Evolutionary conservation across 495 filamentous ascomycete genomes (phyloP).

Genomic region (Hypoxylon intermedium): DNA sequence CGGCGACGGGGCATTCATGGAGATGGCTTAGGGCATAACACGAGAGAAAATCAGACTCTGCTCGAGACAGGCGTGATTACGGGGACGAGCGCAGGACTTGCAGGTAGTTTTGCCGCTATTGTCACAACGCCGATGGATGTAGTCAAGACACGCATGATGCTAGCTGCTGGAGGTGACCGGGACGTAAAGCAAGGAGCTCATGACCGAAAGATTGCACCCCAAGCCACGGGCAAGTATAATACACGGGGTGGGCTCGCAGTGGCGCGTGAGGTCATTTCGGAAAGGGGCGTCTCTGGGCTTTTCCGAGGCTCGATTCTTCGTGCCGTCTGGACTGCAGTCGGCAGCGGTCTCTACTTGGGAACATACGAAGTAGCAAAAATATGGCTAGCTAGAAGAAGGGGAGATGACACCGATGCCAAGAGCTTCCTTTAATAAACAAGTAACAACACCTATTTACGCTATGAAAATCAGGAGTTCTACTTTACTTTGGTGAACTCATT

Average conservation of each 20-base stretch:
- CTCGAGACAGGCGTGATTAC: slow-evolving; percentile 71
- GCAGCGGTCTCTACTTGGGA: slow-evolving; percentile 83
- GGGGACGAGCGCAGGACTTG: slow-evolving; percentile 70
- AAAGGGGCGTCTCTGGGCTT: slow-evolving; percentile 73
- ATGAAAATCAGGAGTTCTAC: background rate
- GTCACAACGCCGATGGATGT: slow-evolving; percentile 85
- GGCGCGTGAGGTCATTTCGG: slow-evolving; percentile 64
- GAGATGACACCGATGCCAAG: slow-evolving; percentile 28
- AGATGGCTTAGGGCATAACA: slow-evolving; percentile 24
- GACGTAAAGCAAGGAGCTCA: slow-evolving; percentile 31
- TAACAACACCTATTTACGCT: too few species aligned
- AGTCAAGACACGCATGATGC: slow-evolving; percentile 81
- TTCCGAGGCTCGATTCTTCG: slow-evolving; percentile 80
- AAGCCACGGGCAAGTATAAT: slow-evolving; percentile 6
- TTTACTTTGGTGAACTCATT: background rate
- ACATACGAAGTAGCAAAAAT: slow-evolving; percentile 81
- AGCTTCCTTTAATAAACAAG: slow-evolving; percentile 13
- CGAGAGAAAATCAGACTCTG: slow-evolving; percentile 43
- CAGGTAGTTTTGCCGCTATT: slow-evolving; percentile 72
- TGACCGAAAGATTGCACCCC: slow-evolving; percentile 39
- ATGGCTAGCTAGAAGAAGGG: slow-evolving; percentile 65
- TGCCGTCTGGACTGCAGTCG: slow-evolving; percentile 79
- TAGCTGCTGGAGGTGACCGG: slow-evolving; percentile 51
- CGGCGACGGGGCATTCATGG: slow-evolving; percentile 28
- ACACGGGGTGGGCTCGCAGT: slow-evolving; percentile 57